A percentile compares a stretch with the other conserved stretches of the same genome.
These are phyloP conservation scores for Termitomyces titanicus DNA, from an alignment of 768 basidiomycete genomes.

Conservation along the genomic window DNA sequence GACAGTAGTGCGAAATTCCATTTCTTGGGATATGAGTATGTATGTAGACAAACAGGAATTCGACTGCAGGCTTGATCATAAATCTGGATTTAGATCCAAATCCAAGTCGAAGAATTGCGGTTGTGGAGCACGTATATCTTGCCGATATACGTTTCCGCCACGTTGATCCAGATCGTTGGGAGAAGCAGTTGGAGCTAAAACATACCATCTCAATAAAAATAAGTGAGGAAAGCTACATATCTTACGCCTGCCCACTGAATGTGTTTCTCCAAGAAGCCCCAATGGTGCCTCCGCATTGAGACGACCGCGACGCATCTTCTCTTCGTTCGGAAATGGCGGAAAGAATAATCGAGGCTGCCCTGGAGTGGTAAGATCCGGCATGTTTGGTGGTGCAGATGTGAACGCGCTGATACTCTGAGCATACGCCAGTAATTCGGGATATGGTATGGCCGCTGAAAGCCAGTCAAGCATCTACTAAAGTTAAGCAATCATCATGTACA, in stretches of 20 bases:
- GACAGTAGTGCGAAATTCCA: background rate
- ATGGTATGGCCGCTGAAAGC: slow-evolving; percentile 66
- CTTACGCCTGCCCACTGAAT: slow-evolving; percentile 76
- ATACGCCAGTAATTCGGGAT: slow-evolving; percentile 79
- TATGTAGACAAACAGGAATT: too few species aligned
- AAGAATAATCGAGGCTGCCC: slow-evolving; percentile 81
- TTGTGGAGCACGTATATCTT: slow-evolving; percentile 59
- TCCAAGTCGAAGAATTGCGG: slow-evolving; percentile 75
- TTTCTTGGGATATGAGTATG: background rate
- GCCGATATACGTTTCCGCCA: slow-evolving; percentile 67
- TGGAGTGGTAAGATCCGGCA: slow-evolving; percentile 68
- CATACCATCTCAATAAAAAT: slow-evolving; percentile 7
- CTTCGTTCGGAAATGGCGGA: slow-evolving; percentile 89
- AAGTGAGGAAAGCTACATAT: background rate
- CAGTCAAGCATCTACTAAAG: background rate
- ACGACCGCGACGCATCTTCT: slow-evolving; percentile 82
- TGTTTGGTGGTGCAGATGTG: slow-evolving; percentile 85
- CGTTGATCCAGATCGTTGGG: slow-evolving; percentile 50
- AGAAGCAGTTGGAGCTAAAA: slow-evolving; percentile 57
- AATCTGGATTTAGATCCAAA: slow-evolving; percentile 80
- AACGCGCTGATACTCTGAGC: slow-evolving; percentile 83
- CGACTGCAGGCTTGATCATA: slow-evolving; percentile 34
- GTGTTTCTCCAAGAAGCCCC: slow-evolving; percentile 75
- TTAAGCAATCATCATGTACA: slow-evolving; percentile 12
- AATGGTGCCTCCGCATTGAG: slow-evolving; percentile 80